A percentile compares a stretch with the other conserved stretches of the same genome.
phyloP scores from a whole-genome alignment of 768 basidiomycete genomes.

The Termitomyces sp. region DNA sequence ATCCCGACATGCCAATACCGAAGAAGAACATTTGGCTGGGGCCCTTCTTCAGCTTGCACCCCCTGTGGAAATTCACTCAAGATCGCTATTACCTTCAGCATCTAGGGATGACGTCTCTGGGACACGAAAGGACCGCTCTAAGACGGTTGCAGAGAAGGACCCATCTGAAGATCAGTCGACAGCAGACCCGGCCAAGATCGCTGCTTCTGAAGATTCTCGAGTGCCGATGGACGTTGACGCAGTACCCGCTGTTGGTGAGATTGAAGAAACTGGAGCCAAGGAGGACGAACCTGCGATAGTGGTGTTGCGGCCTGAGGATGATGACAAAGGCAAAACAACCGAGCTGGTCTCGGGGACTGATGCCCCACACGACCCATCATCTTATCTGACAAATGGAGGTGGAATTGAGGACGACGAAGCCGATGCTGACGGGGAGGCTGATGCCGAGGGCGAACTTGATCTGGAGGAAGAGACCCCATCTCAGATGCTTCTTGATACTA shows the following conservation, averaged over 20 bases:
- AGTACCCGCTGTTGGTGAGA: not conserved
- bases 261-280: not conserved
- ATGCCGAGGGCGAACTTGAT: slow-evolving; percentile 21
- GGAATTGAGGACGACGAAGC: slow-evolving; percentile 16
- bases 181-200: not conserved
- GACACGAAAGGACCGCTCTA: not conserved
- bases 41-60: slow-evolving; percentile 5
- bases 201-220: not conserved
- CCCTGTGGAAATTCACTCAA: not conserved
- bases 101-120: not conserved
- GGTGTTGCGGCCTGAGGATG: not conserved
- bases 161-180: not conserved
- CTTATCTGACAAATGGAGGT: not conserved
- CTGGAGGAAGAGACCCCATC: slow-evolving; percentile 9
- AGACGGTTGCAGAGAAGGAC: not conserved
- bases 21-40: not conserved
- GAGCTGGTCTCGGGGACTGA: not conserved
- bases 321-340: not conserved
- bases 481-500: slow-evolving; percentile 3
- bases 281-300: not conserved
- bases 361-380: not conserved
- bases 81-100: not conserved
- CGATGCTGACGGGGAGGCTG: slow-evolving; percentile 29
- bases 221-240: not conserved
- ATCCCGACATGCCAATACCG: not conserved